These are phyloP conservation scores for Monosporascus sp. DNA, from an alignment of 2,329 filamentous ascomycete genomes.

Conservation along the genomic window DNA sequence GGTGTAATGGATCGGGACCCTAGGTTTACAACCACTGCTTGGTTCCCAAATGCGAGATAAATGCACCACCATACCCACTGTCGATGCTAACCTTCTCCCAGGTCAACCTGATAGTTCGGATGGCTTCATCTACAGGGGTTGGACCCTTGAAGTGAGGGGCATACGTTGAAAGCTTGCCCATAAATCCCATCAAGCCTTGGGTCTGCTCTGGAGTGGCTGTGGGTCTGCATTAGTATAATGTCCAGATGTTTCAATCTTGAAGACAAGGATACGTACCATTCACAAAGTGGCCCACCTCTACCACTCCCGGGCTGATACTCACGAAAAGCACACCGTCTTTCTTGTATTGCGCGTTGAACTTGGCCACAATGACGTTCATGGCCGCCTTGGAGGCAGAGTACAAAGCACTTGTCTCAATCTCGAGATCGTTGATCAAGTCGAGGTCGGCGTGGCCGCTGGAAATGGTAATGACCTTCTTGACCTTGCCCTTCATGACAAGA, in stretches of 20 bases:
- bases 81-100: slow-evolving; percentile 20
- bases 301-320: slow-evolving; percentile 44
- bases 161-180: slow-evolving; percentile 14
- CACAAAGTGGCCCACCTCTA: slow-evolving; percentile 24
- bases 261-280: slow-evolving; percentile 5
- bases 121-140: slow-evolving; percentile 8
- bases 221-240: not conserved
- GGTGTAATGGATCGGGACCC: not conserved
- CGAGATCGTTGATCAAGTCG: slow-evolving; percentile 16
- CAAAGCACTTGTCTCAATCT: not conserved
- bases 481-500: slow-evolving; percentile 40
- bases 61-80: slow-evolving; percentile 31
- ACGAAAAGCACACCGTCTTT: slow-evolving; percentile 48
- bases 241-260: slow-evolving; percentile 12
- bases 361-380: slow-evolving; percentile 42
- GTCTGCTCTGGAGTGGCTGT: slow-evolving; percentile 5
- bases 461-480: slow-evolving; percentile 48
- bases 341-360: slow-evolving; percentile 45
- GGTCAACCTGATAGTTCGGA: slow-evolving; percentile 9
- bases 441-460: slow-evolving; percentile 41
- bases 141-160: slow-evolving; percentile 18
- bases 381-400: slow-evolving; percentile 36
- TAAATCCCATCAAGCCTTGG: slow-evolving; percentile 1
- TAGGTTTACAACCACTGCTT: slow-evolving; percentile 36
- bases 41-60: slow-evolving; percentile 41